Evolutionary conservation across 2,329 filamentous ascomycete species (phyloP).

Genomic region (Colletotrichum somersetense): DNA sequence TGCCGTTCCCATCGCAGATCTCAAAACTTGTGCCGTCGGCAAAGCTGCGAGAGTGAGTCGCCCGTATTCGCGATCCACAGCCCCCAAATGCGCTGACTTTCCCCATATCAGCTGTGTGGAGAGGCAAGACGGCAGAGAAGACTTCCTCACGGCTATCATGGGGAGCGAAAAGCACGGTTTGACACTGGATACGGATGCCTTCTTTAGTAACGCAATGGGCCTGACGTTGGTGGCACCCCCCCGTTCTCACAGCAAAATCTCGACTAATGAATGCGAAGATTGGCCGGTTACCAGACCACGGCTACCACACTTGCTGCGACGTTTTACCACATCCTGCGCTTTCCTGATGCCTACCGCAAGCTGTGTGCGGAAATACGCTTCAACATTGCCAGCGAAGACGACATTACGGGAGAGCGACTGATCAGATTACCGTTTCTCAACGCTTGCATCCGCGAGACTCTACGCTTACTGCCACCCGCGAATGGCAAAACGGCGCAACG

Average conservation of each 20-base stretch:
- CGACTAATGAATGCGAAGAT: neutral
- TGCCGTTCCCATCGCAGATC: no score
- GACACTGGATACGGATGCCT: neutral
- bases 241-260: neutral
- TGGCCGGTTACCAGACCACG: constrained; percentile 3
- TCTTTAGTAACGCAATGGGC: constrained; percentile 1
- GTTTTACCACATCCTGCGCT: constrained; percentile 1
- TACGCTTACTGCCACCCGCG: constrained; percentile 66
- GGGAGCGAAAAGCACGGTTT: neutral
- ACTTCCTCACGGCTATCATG: constrained; percentile 2
- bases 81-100: no score
- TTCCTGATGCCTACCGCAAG: neutral
- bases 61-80: no score
- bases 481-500: constrained; percentile 3
- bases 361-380: neutral
- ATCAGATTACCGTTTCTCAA: constrained; percentile 39
- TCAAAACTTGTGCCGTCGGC: no score
- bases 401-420: neutral
- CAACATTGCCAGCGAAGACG: neutral
- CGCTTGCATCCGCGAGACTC: constrained; percentile 66
- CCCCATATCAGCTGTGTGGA: neutral
- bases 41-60: no score
- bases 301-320: neutral
- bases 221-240: neutral
- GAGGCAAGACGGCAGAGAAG: constrained; percentile 2